Base-by-base conservation (phyloP, 371 early-diverging fungal genomes). In the Saksenaea oblongispora region DNA sequence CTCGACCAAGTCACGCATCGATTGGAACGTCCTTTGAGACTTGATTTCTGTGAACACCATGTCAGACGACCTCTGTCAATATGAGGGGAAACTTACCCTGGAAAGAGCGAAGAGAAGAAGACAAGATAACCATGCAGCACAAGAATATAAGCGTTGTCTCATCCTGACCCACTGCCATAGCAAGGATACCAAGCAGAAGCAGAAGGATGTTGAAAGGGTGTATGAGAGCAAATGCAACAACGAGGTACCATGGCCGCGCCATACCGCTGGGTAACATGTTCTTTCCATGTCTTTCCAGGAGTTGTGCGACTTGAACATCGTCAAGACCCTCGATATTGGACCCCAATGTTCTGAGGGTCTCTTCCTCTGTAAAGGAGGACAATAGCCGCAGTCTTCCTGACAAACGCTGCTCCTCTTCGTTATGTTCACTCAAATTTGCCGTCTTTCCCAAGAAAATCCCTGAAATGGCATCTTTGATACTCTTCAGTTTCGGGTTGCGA, bases 151-250 rank as follows among this genome's bases (percentile, higher is more conserved):
- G 54, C 1, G 74, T 72, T 4, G 56, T 27, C 18, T 72, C 73
- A 7, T 58, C 63, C 7, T 55, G 55, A 28, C 41, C 35, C 0
- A 65, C 62, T 17, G 68, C 61, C 15, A 66, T 37, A 17, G 74
- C 64, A 13, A 76, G 64, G 28, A 65, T 64, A 5, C 65, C 73
- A 2, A 79, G 67, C 18, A 62, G 54, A 42, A 42, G 36, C 13
- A 79, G 55, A 42, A 79, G 61, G 37, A 79, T 67, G 42, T 79
- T 79, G 67, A 79, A 79, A 1, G 79, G 79, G 42, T 79, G 75
- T 34, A 75, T 39, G n/a, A 73, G 26, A 27, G 79, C 71, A 15
- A 51, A 34, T 58, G 66, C 59, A 37, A 78, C 61, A n/a, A 70
- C 26, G 15, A 58, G 71, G 64, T 72, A 71, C 71, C 70, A 71